A percentile compares a stretch with the other conserved stretches of the same genome.
Evolutionary conservation across 176 grass and related monocot species (phyloP).

Genomic region (Oryza rufipogon): DNA sequence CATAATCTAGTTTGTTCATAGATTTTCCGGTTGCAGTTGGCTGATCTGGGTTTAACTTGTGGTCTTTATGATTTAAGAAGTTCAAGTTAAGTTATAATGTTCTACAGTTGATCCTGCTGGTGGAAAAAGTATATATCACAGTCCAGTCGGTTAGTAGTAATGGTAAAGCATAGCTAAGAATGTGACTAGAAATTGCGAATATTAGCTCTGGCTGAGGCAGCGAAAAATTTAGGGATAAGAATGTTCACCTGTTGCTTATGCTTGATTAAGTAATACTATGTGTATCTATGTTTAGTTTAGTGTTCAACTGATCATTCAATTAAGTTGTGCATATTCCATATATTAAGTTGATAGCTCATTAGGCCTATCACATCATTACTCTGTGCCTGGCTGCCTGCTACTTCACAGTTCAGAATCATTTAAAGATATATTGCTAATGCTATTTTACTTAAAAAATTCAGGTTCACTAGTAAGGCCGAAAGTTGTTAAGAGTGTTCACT

Average conservation of each 20-base stretch:
- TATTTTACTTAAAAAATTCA: conserved; percentile 36
- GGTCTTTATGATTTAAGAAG: neutral
- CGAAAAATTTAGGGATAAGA: neutral
- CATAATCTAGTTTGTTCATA: neutral
- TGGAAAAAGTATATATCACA: neutral
- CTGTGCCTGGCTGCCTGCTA: neutral
- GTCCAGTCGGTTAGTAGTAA: neutral
- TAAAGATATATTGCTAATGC: conserved; percentile 16
- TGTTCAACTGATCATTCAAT: neutral
- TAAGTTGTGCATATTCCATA: neutral
- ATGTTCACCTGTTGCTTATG: neutral
- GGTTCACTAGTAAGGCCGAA: conserved; percentile 91
- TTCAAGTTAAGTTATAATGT: neutral
- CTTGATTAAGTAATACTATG: neutral
- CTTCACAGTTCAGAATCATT: neutral
- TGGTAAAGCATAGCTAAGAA: neutral
- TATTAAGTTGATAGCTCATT: neutral
- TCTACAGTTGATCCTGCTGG: neutral
- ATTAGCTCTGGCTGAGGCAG: neutral
- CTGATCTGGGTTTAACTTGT: neutral
- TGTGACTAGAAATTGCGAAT: too few relatives aligned
- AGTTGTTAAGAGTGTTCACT: conserved; percentile 98
- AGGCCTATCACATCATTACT: neutral
- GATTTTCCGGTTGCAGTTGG: neutral
- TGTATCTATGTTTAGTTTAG: neutral